phyloP scores from a whole-genome alignment of 2,329 filamentous ascomycete species.

The Kalmusia sp. region DNA sequence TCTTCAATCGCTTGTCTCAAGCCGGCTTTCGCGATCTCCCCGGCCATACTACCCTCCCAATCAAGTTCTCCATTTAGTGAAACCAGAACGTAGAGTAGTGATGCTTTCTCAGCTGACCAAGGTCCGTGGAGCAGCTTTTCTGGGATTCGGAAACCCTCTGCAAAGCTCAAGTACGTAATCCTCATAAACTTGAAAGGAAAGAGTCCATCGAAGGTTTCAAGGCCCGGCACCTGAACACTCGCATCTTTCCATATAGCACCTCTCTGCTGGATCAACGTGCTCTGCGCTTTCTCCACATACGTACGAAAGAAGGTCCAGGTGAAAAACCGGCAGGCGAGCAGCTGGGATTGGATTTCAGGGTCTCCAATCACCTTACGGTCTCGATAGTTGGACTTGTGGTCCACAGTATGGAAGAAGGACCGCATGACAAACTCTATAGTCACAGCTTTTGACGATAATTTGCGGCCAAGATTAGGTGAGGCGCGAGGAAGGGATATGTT shows the following conservation, averaged over 20 bases:
- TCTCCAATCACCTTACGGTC: slow-evolving; percentile 28
- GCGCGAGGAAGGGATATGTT: slow-evolving; percentile 41
- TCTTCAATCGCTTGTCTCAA: slow-evolving; percentile 36
- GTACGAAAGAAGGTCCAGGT: slow-evolving; percentile 43
- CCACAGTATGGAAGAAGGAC: slow-evolving; percentile 42
- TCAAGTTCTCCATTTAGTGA: slow-evolving; percentile 43
- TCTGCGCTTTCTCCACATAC: slow-evolving; percentile 41
- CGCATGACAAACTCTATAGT: slow-evolving; percentile 40
- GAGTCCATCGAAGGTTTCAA: slow-evolving; percentile 32
- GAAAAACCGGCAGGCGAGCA: slow-evolving; percentile 44
- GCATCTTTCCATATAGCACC: slow-evolving; percentile 41
- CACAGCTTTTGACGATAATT: slow-evolving; percentile 36
- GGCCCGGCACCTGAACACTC: slow-evolving; percentile 32
- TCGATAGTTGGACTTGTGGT: slow-evolving; percentile 34
- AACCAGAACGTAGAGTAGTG: slow-evolving; percentile 43
- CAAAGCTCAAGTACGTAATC: slow-evolving; percentile 39
- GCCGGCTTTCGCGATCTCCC: slow-evolving; percentile 42
- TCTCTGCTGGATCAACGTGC: slow-evolving; percentile 32
- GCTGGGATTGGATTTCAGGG: slow-evolving; percentile 30
- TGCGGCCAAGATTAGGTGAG: slow-evolving; percentile 38
- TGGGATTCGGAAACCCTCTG: slow-evolving; percentile 39
- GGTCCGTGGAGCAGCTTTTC: slow-evolving; percentile 47
- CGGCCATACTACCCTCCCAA: slow-evolving; percentile 41
- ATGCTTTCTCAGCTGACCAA: slow-evolving; percentile 38
- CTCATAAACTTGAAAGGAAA: slow-evolving; percentile 41